Evolutionary conservation across 495 filamentous ascomycete genomes (phyloP), one percentile per base, ranked within the genome.

Genomic region (Endocarpon pusillum): DNA sequence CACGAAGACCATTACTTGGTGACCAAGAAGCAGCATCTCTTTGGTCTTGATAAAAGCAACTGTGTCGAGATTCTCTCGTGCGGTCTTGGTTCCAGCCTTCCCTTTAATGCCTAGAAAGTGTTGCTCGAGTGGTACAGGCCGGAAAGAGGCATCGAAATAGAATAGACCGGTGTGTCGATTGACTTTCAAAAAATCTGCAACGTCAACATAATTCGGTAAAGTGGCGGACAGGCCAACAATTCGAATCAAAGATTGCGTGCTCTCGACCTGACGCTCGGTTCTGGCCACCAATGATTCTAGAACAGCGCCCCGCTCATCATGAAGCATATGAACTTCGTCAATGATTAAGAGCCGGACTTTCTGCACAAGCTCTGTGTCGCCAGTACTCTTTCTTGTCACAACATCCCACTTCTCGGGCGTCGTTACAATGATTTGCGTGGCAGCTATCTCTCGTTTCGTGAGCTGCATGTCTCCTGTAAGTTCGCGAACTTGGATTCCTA

Each of bases 331-430:
- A 2, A 99, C 89, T 57, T 99, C 89, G 53, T 99, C 89, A 47
- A 99, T 94, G 42, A 99, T 96, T 33, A 99, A 67, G 19, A 99
- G 59, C 12, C 89, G 72, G 8, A 99, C 89, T 46, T 99, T 97
- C 45, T 96, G 89, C 3, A 96, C 89, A 8, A 99, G 67, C 48
- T 94, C 91, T 4, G 91, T 96, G 48, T 99, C 89, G 2, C 89
- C 89, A 1, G 83, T 94, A 31, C 89, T 87, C 54, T 96, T 99
- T 27, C 89, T 67, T 7, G 89, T 99, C 21, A 96, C 79, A 9
- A 96, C 87, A 57, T 99, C 89, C 89, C 89, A 99, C 61, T 99
- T 99, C 53, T 99, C 89, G 32, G 89, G 89, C 7, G 89, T 99
- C 0, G 89, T 99, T 11, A 99, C 91, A 41, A 99, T 94, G 37